Percentiles rank a stretch among this genome's conserved stretches.
These are phyloP conservation scores for Galeopsis tetrahit DNA, from an alignment of 257 asterid genomes.

Conservation along the genomic window DNA sequence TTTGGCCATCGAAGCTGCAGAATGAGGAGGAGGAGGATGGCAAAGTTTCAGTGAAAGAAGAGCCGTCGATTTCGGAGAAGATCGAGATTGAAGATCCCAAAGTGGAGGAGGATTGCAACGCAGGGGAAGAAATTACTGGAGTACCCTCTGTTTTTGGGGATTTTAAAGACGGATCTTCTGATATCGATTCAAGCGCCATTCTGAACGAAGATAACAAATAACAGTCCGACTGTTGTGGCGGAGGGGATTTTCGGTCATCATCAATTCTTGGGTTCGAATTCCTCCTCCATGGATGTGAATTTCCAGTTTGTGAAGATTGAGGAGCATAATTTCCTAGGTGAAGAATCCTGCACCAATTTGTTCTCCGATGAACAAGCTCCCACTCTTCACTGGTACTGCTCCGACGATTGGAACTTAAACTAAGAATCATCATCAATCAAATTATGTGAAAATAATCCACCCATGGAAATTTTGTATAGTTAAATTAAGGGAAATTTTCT, in stretches of 20 bases:
- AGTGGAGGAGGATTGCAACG: slow-evolving; percentile 41
- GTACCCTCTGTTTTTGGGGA: slow-evolving; percentile 46
- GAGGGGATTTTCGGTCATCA: slow-evolving; percentile 44
- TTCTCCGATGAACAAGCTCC: slow-evolving; percentile 90
- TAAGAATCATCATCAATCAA: slow-evolving; percentile 28
- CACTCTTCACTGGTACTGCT: slow-evolving; percentile 72
- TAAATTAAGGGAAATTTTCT: slow-evolving; percentile 26
- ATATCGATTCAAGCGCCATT: slow-evolving; percentile 80
- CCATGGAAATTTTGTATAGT: slow-evolving; percentile 49
- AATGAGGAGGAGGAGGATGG: too few species aligned
- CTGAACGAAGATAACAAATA: slow-evolving; percentile 67
- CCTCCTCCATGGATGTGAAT: slow-evolving; percentile 23
- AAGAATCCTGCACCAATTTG: slow-evolving; percentile 74
- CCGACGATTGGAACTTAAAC: slow-evolving; percentile 83
- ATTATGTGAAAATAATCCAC: not conserved
- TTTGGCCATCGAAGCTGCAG: slow-evolving; percentile 49
- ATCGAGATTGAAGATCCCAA: slow-evolving; percentile 38
- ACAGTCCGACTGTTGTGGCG: slow-evolving; percentile 54
- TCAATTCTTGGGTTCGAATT: slow-evolving; percentile 42
- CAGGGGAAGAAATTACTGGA: not conserved
- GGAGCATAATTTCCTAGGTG: slow-evolving; percentile 80
- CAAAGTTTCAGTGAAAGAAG: slow-evolving; percentile 56
- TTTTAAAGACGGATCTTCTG: slow-evolving; percentile 76
- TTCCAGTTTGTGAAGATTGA: slow-evolving; percentile 66
- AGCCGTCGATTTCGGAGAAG: slow-evolving; percentile 50